These are phyloP conservation scores for Chlorella sp. DNA, from an alignment of 139 green algal species.

Conservation along the genomic window DNA sequence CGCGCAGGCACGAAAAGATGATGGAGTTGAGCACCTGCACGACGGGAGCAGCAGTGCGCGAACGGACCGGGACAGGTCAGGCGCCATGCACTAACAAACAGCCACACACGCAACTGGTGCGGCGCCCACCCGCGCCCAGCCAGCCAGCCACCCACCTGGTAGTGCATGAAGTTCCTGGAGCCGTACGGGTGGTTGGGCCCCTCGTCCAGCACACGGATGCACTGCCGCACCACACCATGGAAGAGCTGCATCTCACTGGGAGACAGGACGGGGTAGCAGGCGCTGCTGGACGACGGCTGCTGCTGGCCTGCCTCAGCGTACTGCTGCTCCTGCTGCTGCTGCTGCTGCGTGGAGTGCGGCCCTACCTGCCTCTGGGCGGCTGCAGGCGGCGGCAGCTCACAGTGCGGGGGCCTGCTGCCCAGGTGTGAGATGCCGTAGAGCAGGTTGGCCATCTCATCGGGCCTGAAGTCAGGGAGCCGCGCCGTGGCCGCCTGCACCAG, in stretches of 20 bases:
- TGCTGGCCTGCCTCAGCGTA: too few species aligned
- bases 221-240: slow-evolving; percentile 16
- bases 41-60: neutral
- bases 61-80: too few species aligned
- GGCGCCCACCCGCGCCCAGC: too few species aligned
- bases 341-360: neutral
- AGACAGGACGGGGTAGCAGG: neutral
- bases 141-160: too few species aligned
- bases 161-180: neutral
- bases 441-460: slow-evolving; percentile 25
- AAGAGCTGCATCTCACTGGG: slow-evolving; percentile 12
- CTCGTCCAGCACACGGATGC: slow-evolving; percentile 21
- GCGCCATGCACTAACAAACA: too few species aligned
- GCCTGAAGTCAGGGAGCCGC: slow-evolving; percentile 12
- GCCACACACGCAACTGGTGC: too few species aligned
- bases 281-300: neutral
- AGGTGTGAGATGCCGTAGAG: slow-evolving; percentile 26
- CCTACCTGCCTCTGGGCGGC: too few species aligned
- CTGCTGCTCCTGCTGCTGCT: too few species aligned
- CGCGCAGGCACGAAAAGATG: slow-evolving; percentile 19
- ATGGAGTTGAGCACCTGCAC: slow-evolving; percentile 29
- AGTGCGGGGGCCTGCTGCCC: neutral
- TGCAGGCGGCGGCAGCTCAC: neutral
- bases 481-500: slow-evolving; percentile 3
- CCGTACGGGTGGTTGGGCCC: neutral